Percentiles rank a stretch among this genome's conserved stretches.
phyloP scores from a whole-genome alignment of 768 basidiomycete genomes.

The Hygrocybe coccinea region DNA sequence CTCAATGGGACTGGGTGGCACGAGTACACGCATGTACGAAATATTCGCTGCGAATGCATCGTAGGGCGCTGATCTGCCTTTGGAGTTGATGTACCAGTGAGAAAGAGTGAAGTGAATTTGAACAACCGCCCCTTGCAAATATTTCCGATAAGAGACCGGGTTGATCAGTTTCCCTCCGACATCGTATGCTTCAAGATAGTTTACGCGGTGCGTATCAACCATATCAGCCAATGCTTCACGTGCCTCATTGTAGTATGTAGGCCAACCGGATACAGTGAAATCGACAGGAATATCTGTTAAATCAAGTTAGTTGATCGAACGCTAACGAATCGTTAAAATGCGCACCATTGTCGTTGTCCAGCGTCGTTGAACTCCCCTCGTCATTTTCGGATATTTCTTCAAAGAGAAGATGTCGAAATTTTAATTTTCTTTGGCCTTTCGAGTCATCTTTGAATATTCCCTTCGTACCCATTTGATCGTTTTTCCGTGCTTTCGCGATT shows the following conservation, averaged over 20 bases:
- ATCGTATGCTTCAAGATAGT: not conserved
- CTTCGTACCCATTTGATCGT: not conserved
- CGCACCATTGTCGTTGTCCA: too few species aligned
- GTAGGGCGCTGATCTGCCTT: too few species aligned
- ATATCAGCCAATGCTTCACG: not conserved
- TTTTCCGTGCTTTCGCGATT: not conserved
- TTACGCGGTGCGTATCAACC: not conserved
- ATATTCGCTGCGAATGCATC: too few species aligned
- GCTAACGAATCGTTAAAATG: too few species aligned
- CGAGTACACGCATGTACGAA: too few species aligned
- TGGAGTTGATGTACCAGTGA: too few species aligned
- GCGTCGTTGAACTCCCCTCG: too few species aligned
- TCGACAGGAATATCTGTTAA: too few species aligned
- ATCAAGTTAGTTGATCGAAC: too few species aligned
- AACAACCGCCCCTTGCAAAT: not conserved
- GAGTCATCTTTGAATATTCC: not conserved
- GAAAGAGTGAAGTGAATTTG: not conserved
- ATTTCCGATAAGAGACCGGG: not conserved
- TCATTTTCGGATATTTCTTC: too few species aligned
- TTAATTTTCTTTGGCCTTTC: not conserved
- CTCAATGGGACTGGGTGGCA: too few species aligned
- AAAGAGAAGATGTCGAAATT: constrained; percentile 8
- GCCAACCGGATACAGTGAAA: not conserved
- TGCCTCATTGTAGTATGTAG: not conserved
- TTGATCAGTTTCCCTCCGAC: not conserved